Conservation (phyloP, 352 stramenopile species). For the Sclerospora graminicola region DNA sequence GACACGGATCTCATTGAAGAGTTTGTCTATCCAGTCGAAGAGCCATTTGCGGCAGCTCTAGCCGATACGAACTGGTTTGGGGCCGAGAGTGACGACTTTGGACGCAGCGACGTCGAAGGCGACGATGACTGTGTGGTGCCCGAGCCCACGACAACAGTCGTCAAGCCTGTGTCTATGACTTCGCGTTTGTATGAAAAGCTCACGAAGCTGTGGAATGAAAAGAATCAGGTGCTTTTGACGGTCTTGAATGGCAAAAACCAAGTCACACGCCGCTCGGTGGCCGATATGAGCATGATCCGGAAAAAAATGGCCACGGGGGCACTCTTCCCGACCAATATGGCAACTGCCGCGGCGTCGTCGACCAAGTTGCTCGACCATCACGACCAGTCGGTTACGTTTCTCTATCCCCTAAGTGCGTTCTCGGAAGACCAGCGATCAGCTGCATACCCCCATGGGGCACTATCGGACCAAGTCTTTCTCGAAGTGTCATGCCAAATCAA, state of each 20-base stretch:
- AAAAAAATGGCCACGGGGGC: slow-evolving; percentile 52
- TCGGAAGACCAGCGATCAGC: slow-evolving; percentile 34
- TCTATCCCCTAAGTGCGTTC: slow-evolving; percentile 80
- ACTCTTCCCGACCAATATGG: slow-evolving; percentile 48
- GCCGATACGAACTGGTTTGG: slow-evolving; percentile 61
- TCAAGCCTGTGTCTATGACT: slow-evolving; percentile 42
- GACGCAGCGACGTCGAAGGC: slow-evolving; percentile 41
- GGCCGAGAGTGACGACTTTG: slow-evolving; percentile 39
- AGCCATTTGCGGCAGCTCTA: slow-evolving; percentile 48
- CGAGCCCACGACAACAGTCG: slow-evolving; percentile 19
- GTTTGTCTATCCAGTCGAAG: slow-evolving; percentile 76
- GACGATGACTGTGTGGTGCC: slow-evolving; percentile 24
- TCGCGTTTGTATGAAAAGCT: slow-evolving; percentile 71
- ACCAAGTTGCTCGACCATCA: slow-evolving; percentile 26
- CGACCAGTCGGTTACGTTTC: slow-evolving; percentile 70
- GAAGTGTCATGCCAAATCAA: slow-evolving; percentile 76
- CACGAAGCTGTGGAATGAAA: slow-evolving; percentile 73
- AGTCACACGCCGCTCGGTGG: slow-evolving; percentile 57
- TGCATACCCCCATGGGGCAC: slow-evolving; percentile 14
- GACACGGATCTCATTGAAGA: slow-evolving; percentile 69
- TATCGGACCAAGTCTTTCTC: slow-evolving; percentile 54
- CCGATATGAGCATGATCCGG: slow-evolving; percentile 76
- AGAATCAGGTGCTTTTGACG: slow-evolving; percentile 76
- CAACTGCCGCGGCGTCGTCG: slow-evolving; percentile 13
- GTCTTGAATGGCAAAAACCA: slow-evolving; percentile 62